phyloP scores from a whole-genome alignment of 2,329 filamentous ascomycete species.

The Cladosporium sp. region DNA sequence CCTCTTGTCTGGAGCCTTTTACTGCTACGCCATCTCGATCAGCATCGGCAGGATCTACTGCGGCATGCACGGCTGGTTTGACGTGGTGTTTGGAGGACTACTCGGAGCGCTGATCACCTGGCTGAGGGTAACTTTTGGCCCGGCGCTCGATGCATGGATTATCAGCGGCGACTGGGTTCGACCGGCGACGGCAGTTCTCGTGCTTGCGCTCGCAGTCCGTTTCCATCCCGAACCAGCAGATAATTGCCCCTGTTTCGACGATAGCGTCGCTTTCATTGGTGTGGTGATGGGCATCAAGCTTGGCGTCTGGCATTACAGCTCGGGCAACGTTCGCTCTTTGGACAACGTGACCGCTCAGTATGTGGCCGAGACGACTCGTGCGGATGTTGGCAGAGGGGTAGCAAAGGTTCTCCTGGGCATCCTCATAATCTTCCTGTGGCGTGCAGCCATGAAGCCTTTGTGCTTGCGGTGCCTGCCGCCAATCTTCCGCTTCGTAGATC shows the following conservation, averaged over 20 bases:
- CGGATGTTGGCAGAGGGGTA: slow-evolving; percentile 60
- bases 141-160: slow-evolving; percentile 64
- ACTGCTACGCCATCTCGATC: slow-evolving; percentile 84
- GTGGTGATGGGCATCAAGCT: slow-evolving; percentile 80
- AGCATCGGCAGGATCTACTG: slow-evolving; percentile 89
- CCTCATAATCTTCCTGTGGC: slow-evolving; percentile 78
- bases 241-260: slow-evolving; percentile 94
- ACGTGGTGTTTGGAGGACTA: slow-evolving; percentile 73
- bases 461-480: slow-evolving; percentile 74
- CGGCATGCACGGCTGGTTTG: slow-evolving; percentile 96
- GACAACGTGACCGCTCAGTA: slow-evolving; percentile 33
- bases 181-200: slow-evolving; percentile 56
- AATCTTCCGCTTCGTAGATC: slow-evolving; percentile 78
- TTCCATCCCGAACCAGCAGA: slow-evolving; percentile 94
- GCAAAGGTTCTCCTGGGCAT: slow-evolving; percentile 73
- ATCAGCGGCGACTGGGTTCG: slow-evolving; percentile 58
- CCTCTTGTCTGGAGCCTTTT: slow-evolving; percentile 49
- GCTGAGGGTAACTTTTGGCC: slow-evolving; percentile 50
- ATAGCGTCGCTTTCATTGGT: slow-evolving; percentile 87
- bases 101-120: slow-evolving; percentile 63
- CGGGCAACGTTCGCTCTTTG: slow-evolving; percentile 7
- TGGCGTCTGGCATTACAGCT: slow-evolving; percentile 70
- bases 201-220: slow-evolving; percentile 65
- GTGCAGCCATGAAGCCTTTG: slow-evolving; percentile 79
- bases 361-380: slow-evolving; percentile 14